phyloP scores from a whole-genome alignment of 116 monocot species.

The Dioscorea cayenensis region DNA sequence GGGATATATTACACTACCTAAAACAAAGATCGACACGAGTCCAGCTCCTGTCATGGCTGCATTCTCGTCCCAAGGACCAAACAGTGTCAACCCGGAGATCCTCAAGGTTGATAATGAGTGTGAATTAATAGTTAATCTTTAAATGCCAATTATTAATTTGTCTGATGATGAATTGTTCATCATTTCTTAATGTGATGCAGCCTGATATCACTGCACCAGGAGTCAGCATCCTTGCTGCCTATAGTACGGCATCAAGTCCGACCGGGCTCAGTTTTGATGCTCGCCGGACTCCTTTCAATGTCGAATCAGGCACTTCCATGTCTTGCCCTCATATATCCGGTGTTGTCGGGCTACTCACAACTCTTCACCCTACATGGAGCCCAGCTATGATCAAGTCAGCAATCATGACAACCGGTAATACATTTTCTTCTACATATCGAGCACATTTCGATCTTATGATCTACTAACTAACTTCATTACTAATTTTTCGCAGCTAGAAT shows the following conservation, averaged over 20 bases:
- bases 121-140: no score
- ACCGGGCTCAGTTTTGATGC: slow-evolving; percentile 6
- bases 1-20: slow-evolving; percentile 31
- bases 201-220: slow-evolving; percentile 48
- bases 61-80: slow-evolving; percentile 64
- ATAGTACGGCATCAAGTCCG: slow-evolving; percentile 4
- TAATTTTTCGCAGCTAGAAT: slow-evolving; percentile 2
- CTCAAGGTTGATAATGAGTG: slow-evolving; percentile 33
- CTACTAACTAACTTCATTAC: no score
- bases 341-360: slow-evolving; percentile 24
- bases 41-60: slow-evolving; percentile 61
- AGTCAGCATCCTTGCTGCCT: slow-evolving; percentile 22
- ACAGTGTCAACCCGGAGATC: slow-evolving; percentile 39
- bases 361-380: slow-evolving; percentile 23
- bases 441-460: no score
- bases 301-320: slow-evolving; percentile 28
- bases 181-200: slow-evolving; percentile 9
- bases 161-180: no score
- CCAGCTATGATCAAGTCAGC: slow-evolving; percentile 34
- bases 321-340: slow-evolving; percentile 32
- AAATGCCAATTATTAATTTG: no score
- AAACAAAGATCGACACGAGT: slow-evolving; percentile 32
- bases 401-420: slow-evolving; percentile 39
- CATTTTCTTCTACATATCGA: neutral
- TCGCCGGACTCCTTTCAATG: slow-evolving; percentile 11